Evolutionary conservation across 257 asterid species (phyloP).

Genomic region (Solanum etuberosum): DNA sequence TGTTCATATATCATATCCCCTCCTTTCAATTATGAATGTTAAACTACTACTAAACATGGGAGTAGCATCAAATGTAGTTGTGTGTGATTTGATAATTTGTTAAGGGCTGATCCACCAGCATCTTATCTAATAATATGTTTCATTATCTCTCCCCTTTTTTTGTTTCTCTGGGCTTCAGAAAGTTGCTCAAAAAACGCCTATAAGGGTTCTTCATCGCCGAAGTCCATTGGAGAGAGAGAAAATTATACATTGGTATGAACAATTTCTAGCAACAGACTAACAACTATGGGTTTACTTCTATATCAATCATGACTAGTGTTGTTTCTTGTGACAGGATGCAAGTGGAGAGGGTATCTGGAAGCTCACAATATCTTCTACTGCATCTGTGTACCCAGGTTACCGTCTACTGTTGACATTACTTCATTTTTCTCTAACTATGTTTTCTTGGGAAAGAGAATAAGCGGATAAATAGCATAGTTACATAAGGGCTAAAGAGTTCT

Average conservation of each 20-base stretch:
- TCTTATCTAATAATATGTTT: background rate
- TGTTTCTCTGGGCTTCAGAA: conserved; percentile 27
- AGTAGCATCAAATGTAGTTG: background rate
- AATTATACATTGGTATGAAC: conserved; percentile 67
- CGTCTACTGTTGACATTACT: background rate
- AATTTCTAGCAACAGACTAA: background rate
- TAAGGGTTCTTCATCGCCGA: conserved; percentile 96
- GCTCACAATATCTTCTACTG: conserved; percentile 63
- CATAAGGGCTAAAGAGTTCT: background rate
- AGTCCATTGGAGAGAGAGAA: conserved; percentile 85
- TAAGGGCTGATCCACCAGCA: background rate
- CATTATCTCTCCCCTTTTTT: conserved; percentile 2
- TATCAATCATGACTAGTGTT: conserved; percentile 1
- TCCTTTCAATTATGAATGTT: background rate
- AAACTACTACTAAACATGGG: background rate
- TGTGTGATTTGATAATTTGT: background rate
- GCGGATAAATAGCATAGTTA: too few species aligned
- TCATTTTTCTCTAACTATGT: background rate
- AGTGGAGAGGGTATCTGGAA: conserved; percentile 56
- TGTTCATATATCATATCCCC: background rate
- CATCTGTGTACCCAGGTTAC: conserved; percentile 91
- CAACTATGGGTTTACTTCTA: background rate
- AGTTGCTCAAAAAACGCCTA: conserved; percentile 84
- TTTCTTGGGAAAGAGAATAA: background rate
- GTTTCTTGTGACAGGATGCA: conserved; percentile 57